Evolutionary conservation across 805 yeast species (phyloP).

Genomic region (Barnettozyma wickerhamii): DNA sequence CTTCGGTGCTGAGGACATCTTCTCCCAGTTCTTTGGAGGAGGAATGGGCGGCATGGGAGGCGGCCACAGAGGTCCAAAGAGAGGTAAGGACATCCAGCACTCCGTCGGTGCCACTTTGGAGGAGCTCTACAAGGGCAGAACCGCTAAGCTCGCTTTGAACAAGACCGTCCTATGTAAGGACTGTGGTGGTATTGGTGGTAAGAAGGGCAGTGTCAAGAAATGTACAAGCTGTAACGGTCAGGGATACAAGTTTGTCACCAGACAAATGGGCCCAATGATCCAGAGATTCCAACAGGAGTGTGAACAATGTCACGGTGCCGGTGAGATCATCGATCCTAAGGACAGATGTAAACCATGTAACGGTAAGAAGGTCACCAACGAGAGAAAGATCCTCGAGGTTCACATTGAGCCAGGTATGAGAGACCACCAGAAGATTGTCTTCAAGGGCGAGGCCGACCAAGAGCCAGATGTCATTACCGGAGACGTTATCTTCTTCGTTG

Average conservation of each 20-base stretch:
- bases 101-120: slow-evolving; percentile 81
- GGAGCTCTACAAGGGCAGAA: slow-evolving; percentile 91
- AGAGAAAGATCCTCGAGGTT: slow-evolving; percentile 91
- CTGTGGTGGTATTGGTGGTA: slow-evolving; percentile 97
- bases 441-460: slow-evolving; percentile 96
- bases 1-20: slow-evolving; percentile 67
- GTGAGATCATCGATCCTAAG: slow-evolving; percentile 80
- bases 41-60: slow-evolving; percentile 49
- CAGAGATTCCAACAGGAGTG: slow-evolving; percentile 96
- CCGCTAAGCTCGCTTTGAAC: slow-evolving; percentile 89
- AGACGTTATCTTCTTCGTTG: slow-evolving; percentile 89
- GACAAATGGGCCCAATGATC: slow-evolving; percentile 99
- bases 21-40: slow-evolving; percentile 84
- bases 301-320: slow-evolving; percentile 88
- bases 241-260: slow-evolving; percentile 87
- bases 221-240: slow-evolving; percentile 87
- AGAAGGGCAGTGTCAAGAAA: slow-evolving; percentile 80
- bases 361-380: slow-evolving; percentile 83
- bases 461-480: slow-evolving; percentile 94
- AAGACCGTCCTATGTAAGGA: slow-evolving; percentile 83
- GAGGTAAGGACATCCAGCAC: slow-evolving; percentile 90
- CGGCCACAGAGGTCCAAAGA: slow-evolving; percentile 80
- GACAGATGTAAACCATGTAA: slow-evolving; percentile 84
- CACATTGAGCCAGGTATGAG: slow-evolving; percentile 96
- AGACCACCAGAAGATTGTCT: slow-evolving; percentile 86